Percentiles rank a stretch among this genome's conserved stretches.
phyloP scores from a whole-genome alignment of 1,284 basidiomycete genomes.

The Chalciporus sp. region DNA sequence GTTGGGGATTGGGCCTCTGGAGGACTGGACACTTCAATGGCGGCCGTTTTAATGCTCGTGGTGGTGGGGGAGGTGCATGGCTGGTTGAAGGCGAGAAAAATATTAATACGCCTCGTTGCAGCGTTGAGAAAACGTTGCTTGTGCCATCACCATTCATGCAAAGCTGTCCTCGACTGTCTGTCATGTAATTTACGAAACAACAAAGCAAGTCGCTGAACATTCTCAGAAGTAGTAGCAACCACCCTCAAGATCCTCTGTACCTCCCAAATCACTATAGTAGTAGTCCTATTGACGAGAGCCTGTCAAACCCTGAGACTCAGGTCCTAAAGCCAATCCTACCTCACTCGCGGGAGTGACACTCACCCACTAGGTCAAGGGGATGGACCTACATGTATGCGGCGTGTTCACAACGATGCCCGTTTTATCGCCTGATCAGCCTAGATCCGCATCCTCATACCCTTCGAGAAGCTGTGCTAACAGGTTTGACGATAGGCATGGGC shows the following conservation, averaged over 20 bases:
- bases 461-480: conserved; percentile 20
- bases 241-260: too few relatives aligned
- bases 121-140: conserved; percentile 34
- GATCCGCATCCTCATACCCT: conserved; percentile 8
- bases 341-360: too few relatives aligned
- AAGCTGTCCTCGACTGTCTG: conserved; percentile 11
- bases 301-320: too few relatives aligned
- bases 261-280: neutral
- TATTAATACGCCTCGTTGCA: conserved; percentile 19
- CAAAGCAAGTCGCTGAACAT: neutral
- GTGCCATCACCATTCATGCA: conserved; percentile 16
- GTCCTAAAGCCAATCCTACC: too few relatives aligned
- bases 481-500: conserved; percentile 65
- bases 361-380: neutral
- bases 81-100: neutral
- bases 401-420: conserved; percentile 20
- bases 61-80: conserved; percentile 16
- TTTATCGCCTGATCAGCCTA: neutral
- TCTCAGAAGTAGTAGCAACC: neutral
- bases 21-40: neutral
- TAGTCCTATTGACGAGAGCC: neutral
- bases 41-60: neutral
- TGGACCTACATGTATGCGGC: conserved; percentile 7
- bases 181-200: conserved; percentile 14
- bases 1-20: neutral